Evolutionary conservation across 768 basidiomycete species (phyloP).

Genomic region (Suillus fuscotomentosus): DNA sequence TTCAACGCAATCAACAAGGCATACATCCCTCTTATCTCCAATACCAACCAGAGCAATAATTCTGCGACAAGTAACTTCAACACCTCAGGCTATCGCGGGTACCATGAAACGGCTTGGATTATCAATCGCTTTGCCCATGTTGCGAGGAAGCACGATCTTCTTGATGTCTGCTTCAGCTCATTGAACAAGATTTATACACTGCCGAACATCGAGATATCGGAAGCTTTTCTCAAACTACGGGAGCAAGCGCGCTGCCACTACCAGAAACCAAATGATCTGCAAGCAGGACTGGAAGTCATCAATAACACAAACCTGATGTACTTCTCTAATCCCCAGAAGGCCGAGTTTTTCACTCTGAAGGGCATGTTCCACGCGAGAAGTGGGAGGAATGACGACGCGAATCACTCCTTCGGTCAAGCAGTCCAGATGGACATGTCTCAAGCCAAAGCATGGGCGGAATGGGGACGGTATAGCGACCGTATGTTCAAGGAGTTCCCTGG

Average conservation of each 20-base stretch:
- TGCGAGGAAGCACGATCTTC: constrained; percentile 92
- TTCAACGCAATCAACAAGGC: constrained; percentile 96
- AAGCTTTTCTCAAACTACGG: constrained; percentile 97
- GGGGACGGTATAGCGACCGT: constrained; percentile 92
- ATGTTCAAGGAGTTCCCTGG: constrained; percentile 85
- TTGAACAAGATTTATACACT: constrained; percentile 98
- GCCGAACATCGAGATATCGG: constrained; percentile 99
- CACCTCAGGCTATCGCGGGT: constrained; percentile 92
- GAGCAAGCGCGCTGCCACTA: constrained; percentile 99
- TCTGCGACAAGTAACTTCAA: constrained; percentile 58
- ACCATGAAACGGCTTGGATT: constrained; percentile 99
- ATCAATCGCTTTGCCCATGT: constrained; percentile 99
- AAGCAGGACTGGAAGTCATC: constrained; percentile 96
- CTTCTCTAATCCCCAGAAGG: constrained; percentile 92
- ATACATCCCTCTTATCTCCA: constrained; percentile 86
- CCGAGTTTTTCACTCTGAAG: constrained; percentile 97
- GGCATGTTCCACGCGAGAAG: constrained; percentile 96
- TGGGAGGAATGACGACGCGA: constrained; percentile 85
- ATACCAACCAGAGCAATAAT: constrained; percentile 49
- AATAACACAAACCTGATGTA: constrained; percentile 99
- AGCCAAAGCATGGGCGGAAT: constrained; percentile 98
- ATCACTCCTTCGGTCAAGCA: constrained; percentile 88
- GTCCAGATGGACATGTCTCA: constrained; percentile 94
- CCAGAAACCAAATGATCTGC: constrained; percentile 90
- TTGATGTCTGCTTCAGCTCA: constrained; percentile 93